Evolutionary conservation across 177 flowering plant genomes (phyloP).

Genomic region (Tripterygium wilfordii): DNA sequence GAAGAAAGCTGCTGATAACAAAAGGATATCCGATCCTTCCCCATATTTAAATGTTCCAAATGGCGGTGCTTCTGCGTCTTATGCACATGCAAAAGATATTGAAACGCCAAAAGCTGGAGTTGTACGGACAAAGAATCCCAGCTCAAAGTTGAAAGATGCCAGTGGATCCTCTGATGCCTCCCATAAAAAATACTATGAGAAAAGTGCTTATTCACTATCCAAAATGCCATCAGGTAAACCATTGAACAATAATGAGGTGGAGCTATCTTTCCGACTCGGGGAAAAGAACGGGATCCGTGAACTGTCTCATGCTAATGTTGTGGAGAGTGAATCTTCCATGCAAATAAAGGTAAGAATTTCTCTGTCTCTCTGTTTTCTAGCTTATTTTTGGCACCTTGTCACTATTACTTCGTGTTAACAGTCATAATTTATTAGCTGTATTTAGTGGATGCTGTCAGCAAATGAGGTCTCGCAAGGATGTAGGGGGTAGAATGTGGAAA

Average conservation of each 20-base stretch:
- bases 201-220: constrained; percentile 21
- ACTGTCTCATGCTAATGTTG: constrained; percentile 38
- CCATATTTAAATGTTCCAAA: constrained; percentile 21
- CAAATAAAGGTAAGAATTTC: constrained; percentile 32
- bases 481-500: too few species aligned
- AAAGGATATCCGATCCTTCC: constrained; percentile 19
- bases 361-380: not conserved
- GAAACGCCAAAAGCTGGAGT: constrained; percentile 40
- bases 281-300: constrained; percentile 44
- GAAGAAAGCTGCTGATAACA: constrained; percentile 40
- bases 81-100: constrained; percentile 28
- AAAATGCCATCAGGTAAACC: constrained; percentile 31
- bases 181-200: constrained; percentile 34
- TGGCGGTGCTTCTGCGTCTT: constrained; percentile 26
- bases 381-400: not conserved
- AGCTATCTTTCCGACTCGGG: constrained; percentile 24
- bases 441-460: too few species aligned
- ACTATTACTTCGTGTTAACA: not conserved
- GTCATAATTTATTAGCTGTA: not conserved
- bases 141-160: constrained; percentile 32
- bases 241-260: constrained; percentile 23
- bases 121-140: constrained; percentile 24
- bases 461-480: too few species aligned
- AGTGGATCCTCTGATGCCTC: constrained; percentile 29
- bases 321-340: constrained; percentile 30